Evolutionary conservation across 2,329 filamentous ascomycete genomes (phyloP).

Genomic region (Penicillium vulpinum): DNA sequence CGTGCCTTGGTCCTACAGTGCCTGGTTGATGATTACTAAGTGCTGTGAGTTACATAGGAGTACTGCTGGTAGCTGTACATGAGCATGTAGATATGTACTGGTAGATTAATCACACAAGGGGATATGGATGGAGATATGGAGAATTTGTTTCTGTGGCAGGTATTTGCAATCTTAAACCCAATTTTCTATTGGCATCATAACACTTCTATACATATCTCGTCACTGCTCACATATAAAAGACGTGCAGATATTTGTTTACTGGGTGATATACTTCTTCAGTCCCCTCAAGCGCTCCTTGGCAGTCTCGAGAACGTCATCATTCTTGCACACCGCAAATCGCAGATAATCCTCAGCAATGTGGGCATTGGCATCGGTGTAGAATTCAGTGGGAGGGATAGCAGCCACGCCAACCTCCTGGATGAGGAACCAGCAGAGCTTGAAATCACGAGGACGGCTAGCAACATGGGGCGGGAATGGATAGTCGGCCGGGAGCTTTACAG

Average conservation of each 20-base stretch:
- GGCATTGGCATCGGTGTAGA: constrained; percentile 83
- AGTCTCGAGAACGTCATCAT: constrained; percentile 77
- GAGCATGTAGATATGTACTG: not conserved
- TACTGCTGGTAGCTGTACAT: not conserved
- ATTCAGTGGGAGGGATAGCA: constrained; percentile 94
- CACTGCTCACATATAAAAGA: not conserved
- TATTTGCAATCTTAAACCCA: constrained; percentile 1
- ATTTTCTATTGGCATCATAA: not conserved
- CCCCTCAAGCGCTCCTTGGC: constrained; percentile 74
- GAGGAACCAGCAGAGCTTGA: constrained; percentile 93
- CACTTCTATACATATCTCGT: not conserved
- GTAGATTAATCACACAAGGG: not conserved
- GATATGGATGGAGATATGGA: not conserved
- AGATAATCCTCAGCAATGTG: constrained; percentile 90
- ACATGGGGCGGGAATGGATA: constrained; percentile 92
- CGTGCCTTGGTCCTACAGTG: not conserved
- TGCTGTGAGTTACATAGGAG: not conserved
- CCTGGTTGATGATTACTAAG: not conserved
- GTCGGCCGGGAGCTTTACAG: constrained; percentile 76
- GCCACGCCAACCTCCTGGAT: constrained; percentile 96
- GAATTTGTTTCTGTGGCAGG: not conserved
- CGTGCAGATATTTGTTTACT: constrained; percentile 17
- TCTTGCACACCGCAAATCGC: constrained; percentile 94
- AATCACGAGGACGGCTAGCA: constrained; percentile 81
- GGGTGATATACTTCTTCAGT: constrained; percentile 67